phyloP scores from a whole-genome alignment of 495 filamentous ascomycete genomes.

The Neurospora africana region DNA sequence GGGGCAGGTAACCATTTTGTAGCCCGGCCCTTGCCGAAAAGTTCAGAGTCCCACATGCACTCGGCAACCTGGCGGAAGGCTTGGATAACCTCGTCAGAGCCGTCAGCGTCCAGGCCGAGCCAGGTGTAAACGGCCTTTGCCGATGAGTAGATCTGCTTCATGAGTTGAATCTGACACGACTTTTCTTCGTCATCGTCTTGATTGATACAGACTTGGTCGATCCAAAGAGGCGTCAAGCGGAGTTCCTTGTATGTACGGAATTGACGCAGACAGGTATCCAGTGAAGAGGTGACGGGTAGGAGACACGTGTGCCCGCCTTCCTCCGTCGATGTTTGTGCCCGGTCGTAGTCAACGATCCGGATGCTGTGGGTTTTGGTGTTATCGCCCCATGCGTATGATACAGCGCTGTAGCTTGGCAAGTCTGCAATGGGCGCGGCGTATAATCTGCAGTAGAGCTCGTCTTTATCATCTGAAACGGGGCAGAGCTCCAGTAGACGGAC shows the following conservation, averaged over 20 bases:
- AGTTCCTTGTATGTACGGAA: neutral
- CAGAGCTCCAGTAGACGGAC: neutral
- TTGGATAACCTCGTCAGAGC: neutral
- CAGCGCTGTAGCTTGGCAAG: neutral
- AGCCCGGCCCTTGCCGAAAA: neutral
- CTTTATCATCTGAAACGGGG: neutral
- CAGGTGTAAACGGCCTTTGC: neutral
- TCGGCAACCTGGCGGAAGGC: neutral
- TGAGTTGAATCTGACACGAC: conserved; percentile 13
- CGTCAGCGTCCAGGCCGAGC: neutral
- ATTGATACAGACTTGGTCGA: conserved; percentile 19
- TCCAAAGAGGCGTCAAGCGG: conserved; percentile 8
- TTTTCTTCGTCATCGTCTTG: conserved; percentile 16
- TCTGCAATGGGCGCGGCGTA: neutral
- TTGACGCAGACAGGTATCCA: neutral
- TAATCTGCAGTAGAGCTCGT: neutral
- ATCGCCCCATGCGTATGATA: neutral
- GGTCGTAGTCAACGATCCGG: neutral
- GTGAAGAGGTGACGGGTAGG: neutral
- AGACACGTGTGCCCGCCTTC: neutral
- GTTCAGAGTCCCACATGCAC: neutral
- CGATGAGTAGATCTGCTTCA: conserved; percentile 18
- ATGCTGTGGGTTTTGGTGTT: neutral
- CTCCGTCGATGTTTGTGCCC: neutral
- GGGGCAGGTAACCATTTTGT: neutral